Evolutionary conservation across 169 alveolate genomes (phyloP).

Genomic region (Babesia sp.): DNA sequence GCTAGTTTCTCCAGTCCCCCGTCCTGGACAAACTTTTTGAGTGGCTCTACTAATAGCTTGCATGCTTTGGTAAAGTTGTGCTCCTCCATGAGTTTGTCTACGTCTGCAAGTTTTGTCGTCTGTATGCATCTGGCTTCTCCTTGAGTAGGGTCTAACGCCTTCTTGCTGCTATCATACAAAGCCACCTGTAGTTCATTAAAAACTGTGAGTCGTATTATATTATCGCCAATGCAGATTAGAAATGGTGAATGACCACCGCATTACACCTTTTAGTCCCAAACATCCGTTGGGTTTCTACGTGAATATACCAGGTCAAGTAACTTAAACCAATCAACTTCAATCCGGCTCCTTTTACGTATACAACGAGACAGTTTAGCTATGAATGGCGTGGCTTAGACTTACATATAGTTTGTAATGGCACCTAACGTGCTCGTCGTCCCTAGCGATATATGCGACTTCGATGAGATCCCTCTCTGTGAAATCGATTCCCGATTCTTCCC

Average conservation of each 20-base stretch:
- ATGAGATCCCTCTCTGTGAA: slow-evolving; percentile 4
- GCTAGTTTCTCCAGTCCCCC: slow-evolving; percentile 33
- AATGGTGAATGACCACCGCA: no score
- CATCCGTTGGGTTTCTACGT: no score
- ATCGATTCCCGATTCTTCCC: slow-evolving; percentile 69
- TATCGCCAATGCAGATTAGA: no score
- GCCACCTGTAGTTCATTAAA: slow-evolving; percentile 17
- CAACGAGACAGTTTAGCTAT: no score
- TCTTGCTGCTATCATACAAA: neutral
- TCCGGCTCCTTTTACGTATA: no score
- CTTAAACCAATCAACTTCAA: no score
- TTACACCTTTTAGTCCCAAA: no score
- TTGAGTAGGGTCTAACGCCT: neutral
- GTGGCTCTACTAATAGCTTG: slow-evolving; percentile 14
- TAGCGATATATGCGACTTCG: slow-evolving; percentile 60
- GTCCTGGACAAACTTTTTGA: slow-evolving; percentile 20
- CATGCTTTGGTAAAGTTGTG: slow-evolving; percentile 33
- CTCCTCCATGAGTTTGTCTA: slow-evolving; percentile 17
- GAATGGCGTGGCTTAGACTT: no score
- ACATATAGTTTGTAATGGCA: slow-evolving; percentile 55
- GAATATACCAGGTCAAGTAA: no score
- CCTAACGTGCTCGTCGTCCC: slow-evolving; percentile 54
- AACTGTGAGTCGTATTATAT: no score
- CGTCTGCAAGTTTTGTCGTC: slow-evolving; percentile 6
- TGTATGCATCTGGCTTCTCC: slow-evolving; percentile 18